Conservation (phyloP, 345 rosid genomes). For the Clarkia xantiana region DNA sequence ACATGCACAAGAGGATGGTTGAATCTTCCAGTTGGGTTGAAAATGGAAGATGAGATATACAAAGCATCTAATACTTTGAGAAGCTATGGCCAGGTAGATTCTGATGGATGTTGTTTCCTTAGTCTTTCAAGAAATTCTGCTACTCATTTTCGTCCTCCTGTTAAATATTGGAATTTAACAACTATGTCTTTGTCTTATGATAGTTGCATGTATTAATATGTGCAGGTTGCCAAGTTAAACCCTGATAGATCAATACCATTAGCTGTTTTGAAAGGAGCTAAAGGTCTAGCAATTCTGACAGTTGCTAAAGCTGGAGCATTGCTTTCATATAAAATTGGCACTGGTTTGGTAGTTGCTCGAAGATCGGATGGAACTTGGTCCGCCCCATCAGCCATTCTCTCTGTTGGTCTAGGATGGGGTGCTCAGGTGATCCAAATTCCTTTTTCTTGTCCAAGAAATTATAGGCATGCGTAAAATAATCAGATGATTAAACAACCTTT, state of each 20-base stretch:
- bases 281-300: slow-evolving; percentile 76
- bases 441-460: not conserved
- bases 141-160: not conserved
- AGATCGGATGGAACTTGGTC: slow-evolving; percentile 93
- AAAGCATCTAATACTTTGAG: slow-evolving; percentile 73
- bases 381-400: slow-evolving; percentile 82
- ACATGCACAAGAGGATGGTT: slow-evolving; percentile 87
- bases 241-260: slow-evolving; percentile 83
- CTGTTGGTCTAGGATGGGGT: slow-evolving; percentile 94
- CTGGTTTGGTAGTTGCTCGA: slow-evolving; percentile 77
- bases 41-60: slow-evolving; percentile 94
- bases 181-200: not conserved
- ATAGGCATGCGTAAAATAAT: too few relatives aligned
- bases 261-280: slow-evolving; percentile 64
- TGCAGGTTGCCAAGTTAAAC: slow-evolving; percentile 56
- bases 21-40: slow-evolving; percentile 79
- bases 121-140: not conserved
- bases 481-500: too few relatives aligned
- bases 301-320: slow-evolving; percentile 88
- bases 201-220: not conserved
- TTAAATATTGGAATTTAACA: not conserved
- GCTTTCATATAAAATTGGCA: slow-evolving; percentile 64
- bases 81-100: slow-evolving; percentile 56
- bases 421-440: slow-evolving; percentile 51
- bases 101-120: not conserved